Evolutionary conservation across 768 basidiomycete genomes (phyloP).

Genomic region (Mycena albidolilacea): DNA sequence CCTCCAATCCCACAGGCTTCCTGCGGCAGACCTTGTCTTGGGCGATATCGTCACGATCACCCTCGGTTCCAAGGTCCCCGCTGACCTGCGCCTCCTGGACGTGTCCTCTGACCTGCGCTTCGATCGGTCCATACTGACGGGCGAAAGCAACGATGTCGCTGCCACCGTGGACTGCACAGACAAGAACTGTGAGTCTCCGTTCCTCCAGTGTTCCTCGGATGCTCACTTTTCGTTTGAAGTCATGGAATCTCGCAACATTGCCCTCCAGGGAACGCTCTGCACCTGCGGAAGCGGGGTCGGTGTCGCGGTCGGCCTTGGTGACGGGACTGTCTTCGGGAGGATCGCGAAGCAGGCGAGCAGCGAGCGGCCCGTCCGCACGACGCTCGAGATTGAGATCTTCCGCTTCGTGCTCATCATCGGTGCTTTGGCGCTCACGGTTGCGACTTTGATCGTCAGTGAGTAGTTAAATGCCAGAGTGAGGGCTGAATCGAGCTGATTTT

Average conservation of each 20-base stretch:
- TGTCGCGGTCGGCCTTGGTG: conserved; percentile 64
- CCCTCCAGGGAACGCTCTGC: conserved; percentile 69
- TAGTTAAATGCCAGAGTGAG: conserved; percentile 44
- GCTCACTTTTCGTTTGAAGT: conserved; percentile 12
- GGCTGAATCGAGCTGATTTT: conserved; percentile 47
- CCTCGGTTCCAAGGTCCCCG: conserved; percentile 80
- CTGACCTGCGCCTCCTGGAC: conserved; percentile 76
- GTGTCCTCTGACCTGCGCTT: conserved; percentile 71
- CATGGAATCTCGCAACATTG: conserved; percentile 69
- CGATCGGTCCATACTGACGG: conserved; percentile 77
- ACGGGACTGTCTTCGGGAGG: conserved; percentile 64
- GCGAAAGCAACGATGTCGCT: conserved; percentile 60
- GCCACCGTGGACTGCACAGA: conserved; percentile 53
- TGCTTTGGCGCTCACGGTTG: conserved; percentile 57
- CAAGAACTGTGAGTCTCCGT: conserved; percentile 47
- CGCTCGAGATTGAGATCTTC: conserved; percentile 68
- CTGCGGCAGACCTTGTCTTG: conserved; percentile 74
- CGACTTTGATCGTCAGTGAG: conserved; percentile 64
- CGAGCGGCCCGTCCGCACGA: conserved; percentile 57
- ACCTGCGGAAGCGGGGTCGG: conserved; percentile 65
- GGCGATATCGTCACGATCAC: conserved; percentile 77
- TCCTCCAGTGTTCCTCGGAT: not conserved
- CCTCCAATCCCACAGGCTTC: conserved; percentile 55
- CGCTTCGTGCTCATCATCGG: conserved; percentile 70
- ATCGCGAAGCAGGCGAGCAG: conserved; percentile 56